Percentiles rank a stretch among this genome's conserved stretches.
Evolutionary conservation across 805 yeast genomes (phyloP).

Genomic region (Scheffersomyces ergatensis): DNA sequence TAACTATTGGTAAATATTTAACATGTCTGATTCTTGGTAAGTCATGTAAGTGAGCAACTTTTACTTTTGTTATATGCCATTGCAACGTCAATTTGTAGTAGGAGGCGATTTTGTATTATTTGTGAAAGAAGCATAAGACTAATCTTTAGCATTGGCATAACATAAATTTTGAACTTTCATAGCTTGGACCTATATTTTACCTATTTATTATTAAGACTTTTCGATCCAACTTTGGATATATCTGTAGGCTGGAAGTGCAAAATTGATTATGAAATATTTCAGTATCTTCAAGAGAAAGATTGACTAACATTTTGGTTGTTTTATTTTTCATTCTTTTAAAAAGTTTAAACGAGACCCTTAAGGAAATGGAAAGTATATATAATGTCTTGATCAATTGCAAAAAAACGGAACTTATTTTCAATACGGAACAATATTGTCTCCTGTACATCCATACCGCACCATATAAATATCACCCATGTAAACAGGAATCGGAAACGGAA

Average conservation of each 20-base stretch:
- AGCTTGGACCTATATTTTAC: conserved; percentile 32
- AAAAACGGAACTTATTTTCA: too few relatives aligned
- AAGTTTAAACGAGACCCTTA: too few relatives aligned
- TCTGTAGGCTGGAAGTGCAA: too few relatives aligned
- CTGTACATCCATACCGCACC: too few relatives aligned
- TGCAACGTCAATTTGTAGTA: conserved; percentile 18
- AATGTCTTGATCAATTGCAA: background rate
- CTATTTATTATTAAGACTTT: conserved; percentile 40
- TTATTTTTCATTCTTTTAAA: too few relatives aligned
- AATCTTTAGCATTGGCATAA: conserved; percentile 29
- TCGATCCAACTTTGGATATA: conserved; percentile 32
- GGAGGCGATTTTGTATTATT: conserved; percentile 27
- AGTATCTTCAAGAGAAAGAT: too few relatives aligned
- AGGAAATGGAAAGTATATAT: background rate
- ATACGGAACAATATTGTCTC: too few relatives aligned
- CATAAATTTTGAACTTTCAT: conserved; percentile 24
- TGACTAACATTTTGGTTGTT: too few relatives aligned
- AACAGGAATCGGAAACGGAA: too few relatives aligned
- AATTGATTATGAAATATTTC: too few relatives aligned
- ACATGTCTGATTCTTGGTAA: conserved; percentile 42
- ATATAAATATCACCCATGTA: too few relatives aligned
- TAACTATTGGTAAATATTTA: conserved; percentile 35
- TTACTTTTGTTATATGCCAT: conserved; percentile 8
- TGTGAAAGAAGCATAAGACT: conserved; percentile 32
- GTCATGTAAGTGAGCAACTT: conserved; percentile 13